Base-by-base conservation (phyloP, 2,329 filamentous ascomycete genomes). In the Aspergillus texensis region DNA sequence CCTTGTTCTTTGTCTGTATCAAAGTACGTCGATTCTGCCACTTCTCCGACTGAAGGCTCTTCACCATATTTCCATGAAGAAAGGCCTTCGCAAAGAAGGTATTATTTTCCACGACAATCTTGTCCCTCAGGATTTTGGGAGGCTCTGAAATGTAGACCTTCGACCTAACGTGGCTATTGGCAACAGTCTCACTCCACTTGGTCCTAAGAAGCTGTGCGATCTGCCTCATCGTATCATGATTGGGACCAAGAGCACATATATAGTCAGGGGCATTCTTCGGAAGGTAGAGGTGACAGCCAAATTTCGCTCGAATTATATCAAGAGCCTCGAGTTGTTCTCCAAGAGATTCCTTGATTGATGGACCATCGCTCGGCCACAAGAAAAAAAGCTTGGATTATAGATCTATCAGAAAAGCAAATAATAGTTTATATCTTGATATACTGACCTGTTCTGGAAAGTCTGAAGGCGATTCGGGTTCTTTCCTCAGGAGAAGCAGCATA, bases 281-380 rank as follows among this genome's bases (percentile, higher is more conserved):
- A n/a, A 76, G 73, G 39, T 79, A 77, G n/a, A 84, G 72, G 63
- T 80, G 73, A 61, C 77, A 82, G 4, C 71, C 71, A 56, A 72
- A 77, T 28, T 75, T 74, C 39, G 73, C 72, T 5, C 83, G 78
- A 14, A 85, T 76, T 8, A 70, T 66, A 65, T 85, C 83, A 4
- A 85, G 73, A 6, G 74, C 75, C 67, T 84, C 81, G 10, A 79
- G 74, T 41, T 77, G 75, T 11, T 65, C 60, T 1, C 82, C 82
- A 14, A 85, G 72, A 12, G 77, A 70, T 12, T 80, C 74, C 14
- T 77, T 70, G 3, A 81, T 69, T 0, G 76, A 71, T 41, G 79
- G 77, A 6, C 83, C 80, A 36, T 79, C 72, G 1, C 69, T 65
- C 3, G 82, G 82, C 83, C 82, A 84, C 24, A 80, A 68, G 58